Conservation (phyloP, 2,329 filamentous ascomycete genomes). For the Microcera coccophila region DNA sequence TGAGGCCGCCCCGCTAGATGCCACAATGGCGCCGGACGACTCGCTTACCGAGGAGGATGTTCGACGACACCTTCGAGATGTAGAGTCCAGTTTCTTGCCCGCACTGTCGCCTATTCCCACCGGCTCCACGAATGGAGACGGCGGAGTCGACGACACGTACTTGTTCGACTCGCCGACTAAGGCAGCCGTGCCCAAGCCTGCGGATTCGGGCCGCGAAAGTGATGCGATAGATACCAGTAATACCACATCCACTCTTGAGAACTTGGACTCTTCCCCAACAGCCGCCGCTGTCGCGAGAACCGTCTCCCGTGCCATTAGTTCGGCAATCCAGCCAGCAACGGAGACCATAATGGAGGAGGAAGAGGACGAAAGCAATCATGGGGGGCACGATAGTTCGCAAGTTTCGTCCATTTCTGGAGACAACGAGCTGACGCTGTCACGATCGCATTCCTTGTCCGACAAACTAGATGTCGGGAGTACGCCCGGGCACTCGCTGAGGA, state of each 20-base stretch:
- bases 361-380: conserved; percentile 14
- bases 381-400: conserved; percentile 29
- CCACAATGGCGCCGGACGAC: conserved; percentile 36
- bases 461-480: conserved; percentile 44
- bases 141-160: conserved; percentile 53
- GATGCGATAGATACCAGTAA: conserved; percentile 33
- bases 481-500: conserved; percentile 44
- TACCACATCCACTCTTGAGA: conserved; percentile 50
- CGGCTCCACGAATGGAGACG: conserved; percentile 35
- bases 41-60: conserved; percentile 52
- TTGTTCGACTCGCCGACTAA: conserved; percentile 49
- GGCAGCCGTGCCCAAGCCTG: conserved; percentile 25
- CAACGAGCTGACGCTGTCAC: conserved; percentile 28
- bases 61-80: conserved; percentile 56
- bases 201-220: conserved; percentile 15
- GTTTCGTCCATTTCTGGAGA: conserved; percentile 29
- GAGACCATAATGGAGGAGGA: conserved; percentile 22
- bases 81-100: conserved; percentile 63
- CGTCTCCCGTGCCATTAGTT: conserved; percentile 50
- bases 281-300: conserved; percentile 52
- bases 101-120: conserved; percentile 54
- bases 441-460: conserved; percentile 31
- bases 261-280: conserved; percentile 54
- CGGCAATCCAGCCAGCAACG: conserved; percentile 34
- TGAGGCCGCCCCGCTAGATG: conserved; percentile 38